Base-by-base conservation (phyloP, 768 basidiomycete species). In the Collybia mongolica region DNA sequence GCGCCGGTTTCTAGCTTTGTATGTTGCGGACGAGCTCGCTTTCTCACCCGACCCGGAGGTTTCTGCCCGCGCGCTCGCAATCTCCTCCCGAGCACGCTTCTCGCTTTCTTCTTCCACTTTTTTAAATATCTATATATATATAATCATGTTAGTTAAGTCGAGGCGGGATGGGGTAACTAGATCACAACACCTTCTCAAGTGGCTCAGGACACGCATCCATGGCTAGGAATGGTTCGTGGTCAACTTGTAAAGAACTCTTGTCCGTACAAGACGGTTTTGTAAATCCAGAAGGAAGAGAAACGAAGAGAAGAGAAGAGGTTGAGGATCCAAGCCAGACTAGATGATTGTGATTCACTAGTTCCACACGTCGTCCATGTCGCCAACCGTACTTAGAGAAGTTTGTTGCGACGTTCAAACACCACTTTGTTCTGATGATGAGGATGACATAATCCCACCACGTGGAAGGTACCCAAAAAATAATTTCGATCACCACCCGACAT, bases 1-100 rank as follows among this genome's bases (percentile, higher is more conserved):
- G 50, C 75, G 70, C 39, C 71, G 67, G 36, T 65, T 64, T 44
- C 70, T 75, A n/a, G 57, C 60, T 56, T 59, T 67, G 48, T 28
- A 64, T 36, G 47, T 60, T 53, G 60, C 61, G 54, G 46, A 39
- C 42, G 48, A 38, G 17, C 23, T 22, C 12, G 22, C 20, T 44
- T 38, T 46, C 32, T 32, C 19, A 20, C 24, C 37, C 22, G 42
- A 22, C 37, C 41, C 44, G 8, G 42, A 29, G 7, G 37, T 14
- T 48, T 41, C 44, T 40, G 23, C 32, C 19, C 12, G 38, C 43
- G 36, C 51, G 37, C 26, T 48, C 24, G 28, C 39, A 38, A 32
- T 18, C 32, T 48, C 49, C 47, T 55, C 54, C 32, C 19, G 44
- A 46, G 55, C 49, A 29, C 57, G 53, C 51, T 51, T 53, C 36